These are phyloP conservation scores for Rhamnella rubrinervis DNA, from an alignment of 331 rosid species.

Conservation along the genomic window DNA sequence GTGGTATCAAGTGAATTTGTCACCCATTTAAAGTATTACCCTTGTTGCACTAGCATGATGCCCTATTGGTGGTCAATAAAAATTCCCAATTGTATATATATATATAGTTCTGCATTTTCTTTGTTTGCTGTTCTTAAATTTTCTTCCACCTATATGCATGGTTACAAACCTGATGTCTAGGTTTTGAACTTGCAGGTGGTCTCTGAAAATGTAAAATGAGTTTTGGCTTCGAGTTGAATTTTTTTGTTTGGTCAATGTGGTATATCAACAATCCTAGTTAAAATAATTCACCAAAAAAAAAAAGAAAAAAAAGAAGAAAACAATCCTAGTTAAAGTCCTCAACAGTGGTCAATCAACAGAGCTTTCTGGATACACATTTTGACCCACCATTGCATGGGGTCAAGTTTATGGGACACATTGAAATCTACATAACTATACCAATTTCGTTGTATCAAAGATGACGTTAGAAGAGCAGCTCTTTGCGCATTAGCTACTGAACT, in stretches of 20 bases:
- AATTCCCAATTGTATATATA: neutral
- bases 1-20: neutral
- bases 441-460: too few relatives aligned
- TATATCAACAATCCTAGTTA: conserved; percentile 1
- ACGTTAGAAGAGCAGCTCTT: too few relatives aligned
- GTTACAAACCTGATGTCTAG: conserved; percentile 9
- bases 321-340: neutral
- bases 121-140: neutral
- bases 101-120: neutral
- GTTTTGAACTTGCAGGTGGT: conserved; percentile 23
- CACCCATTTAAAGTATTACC: neutral
- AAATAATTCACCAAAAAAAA: too few relatives aligned
- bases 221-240: neutral
- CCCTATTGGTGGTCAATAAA: neutral
- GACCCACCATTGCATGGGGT: too few relatives aligned
- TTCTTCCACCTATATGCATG: neutral
- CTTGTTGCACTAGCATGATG: neutral
- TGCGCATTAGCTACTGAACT: too few relatives aligned
- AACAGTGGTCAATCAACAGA: neutral
- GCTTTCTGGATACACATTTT: neutral
- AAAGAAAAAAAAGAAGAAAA: too few relatives aligned
- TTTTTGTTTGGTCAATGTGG: neutral
- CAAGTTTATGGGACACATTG: too few relatives aligned
- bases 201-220: conserved; percentile 16
- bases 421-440: too few relatives aligned